These are phyloP conservation scores for Skeletonema menzelii DNA, from an alignment of 108 stramenopile species.

Conservation along the genomic window DNA sequence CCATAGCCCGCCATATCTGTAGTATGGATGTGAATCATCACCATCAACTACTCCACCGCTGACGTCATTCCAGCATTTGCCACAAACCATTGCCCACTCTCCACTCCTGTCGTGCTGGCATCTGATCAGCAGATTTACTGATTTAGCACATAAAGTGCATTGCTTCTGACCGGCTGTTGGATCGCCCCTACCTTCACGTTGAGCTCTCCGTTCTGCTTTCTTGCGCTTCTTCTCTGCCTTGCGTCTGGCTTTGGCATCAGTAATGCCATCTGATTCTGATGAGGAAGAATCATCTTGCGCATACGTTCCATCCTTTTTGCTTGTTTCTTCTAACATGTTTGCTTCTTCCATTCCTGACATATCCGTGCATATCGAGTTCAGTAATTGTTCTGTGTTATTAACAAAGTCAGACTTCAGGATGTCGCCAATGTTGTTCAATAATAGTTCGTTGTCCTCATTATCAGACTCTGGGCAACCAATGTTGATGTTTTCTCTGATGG, in stretches of 20 bases:
- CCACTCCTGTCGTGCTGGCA: conserved; percentile 59
- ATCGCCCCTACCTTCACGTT: conserved; percentile 62
- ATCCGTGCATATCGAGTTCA: not conserved
- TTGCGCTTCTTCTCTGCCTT: conserved; percentile 67
- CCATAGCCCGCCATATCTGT: conserved; percentile 87
- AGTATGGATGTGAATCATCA: conserved; percentile 80
- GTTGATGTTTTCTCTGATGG: not conserved
- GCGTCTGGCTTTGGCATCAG: conserved; percentile 43
- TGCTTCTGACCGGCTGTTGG: conserved; percentile 65
- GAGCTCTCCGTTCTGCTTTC: conserved; percentile 68
- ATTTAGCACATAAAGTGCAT: conserved; percentile 64
- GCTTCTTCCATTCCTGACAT: not conserved
- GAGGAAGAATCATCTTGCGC: conserved; percentile 12
- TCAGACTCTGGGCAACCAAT: not conserved
- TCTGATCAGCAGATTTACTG: conserved; percentile 66
- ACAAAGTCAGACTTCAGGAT: not conserved
- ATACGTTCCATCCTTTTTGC: not conserved
- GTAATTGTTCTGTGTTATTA: not conserved
- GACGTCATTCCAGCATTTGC: conserved; percentile 78
- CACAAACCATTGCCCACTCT: conserved; percentile 86
- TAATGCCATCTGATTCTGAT: conserved; percentile 8
- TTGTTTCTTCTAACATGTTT: not conserved
- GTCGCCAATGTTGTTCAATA: not conserved
- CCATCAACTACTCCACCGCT: conserved; percentile 89
- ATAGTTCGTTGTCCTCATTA: not conserved